A percentile compares a stretch with the other conserved stretches of the same genome.
Conservation (phyloP, 345 rosid species). For the Draba incana region DNA sequence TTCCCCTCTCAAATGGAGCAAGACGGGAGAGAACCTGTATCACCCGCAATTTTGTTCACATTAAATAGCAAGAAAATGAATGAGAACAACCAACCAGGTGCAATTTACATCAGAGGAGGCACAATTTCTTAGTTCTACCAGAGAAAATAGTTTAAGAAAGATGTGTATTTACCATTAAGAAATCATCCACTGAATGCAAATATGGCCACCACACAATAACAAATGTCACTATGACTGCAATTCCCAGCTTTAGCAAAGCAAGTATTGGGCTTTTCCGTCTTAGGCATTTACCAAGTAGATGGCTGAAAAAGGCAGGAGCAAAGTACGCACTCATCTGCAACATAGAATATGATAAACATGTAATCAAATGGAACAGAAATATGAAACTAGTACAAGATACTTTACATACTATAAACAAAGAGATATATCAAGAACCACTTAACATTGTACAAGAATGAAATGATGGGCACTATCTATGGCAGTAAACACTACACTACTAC, state of each 20-base stretch:
- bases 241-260: constrained; percentile 68
- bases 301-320: constrained; percentile 92
- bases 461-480: neutral
- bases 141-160: neutral
- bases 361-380: neutral
- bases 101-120: constrained; percentile 22
- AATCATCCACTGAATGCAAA: constrained; percentile 63
- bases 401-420: constrained; percentile 3
- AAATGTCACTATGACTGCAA: constrained; percentile 68
- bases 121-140: constrained; percentile 6
- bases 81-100: neutral
- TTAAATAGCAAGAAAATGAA: neutral
- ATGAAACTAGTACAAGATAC: neutral
- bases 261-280: constrained; percentile 62
- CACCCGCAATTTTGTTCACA: constrained; percentile 26
- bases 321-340: constrained; percentile 93
- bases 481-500: neutral
- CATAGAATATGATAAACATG: neutral
- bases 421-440: neutral
- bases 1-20: constrained; percentile 96
- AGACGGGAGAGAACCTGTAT: constrained; percentile 81
- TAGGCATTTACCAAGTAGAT: constrained; percentile 83
- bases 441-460: neutral
- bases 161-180: constrained; percentile 57
- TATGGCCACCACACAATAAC: constrained; percentile 93